phyloP scores from a whole-genome alignment of 208 protist genomes.

The Giardia muris region DNA sequence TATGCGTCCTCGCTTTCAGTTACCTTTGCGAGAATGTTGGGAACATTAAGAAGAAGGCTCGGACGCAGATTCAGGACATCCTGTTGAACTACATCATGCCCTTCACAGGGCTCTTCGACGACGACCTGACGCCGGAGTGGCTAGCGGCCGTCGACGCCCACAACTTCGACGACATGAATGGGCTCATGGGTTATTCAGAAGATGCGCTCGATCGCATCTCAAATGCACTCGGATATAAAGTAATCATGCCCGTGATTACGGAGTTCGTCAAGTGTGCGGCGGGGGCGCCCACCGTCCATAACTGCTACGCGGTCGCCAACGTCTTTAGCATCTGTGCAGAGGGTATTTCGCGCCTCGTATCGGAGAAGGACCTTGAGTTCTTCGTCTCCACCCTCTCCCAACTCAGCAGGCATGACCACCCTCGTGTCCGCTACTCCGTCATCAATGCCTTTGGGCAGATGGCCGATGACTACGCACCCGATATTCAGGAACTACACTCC shows the following conservation, averaged over 20 bases:
- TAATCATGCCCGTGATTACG: constrained; percentile 17
- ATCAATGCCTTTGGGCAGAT: constrained; percentile 33
- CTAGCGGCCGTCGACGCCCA: background rate
- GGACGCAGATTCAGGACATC: background rate
- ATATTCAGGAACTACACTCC: background rate
- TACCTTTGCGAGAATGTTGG: background rate
- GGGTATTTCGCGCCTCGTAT: background rate
- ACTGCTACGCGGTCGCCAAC: background rate
- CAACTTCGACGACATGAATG: background rate
- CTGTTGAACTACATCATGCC: background rate
- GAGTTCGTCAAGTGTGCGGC: background rate
- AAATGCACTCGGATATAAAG: background rate
- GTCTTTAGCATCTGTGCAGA: constrained; percentile 11
- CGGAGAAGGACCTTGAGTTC: background rate
- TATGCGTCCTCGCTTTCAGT: background rate
- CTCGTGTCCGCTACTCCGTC: constrained; percentile 24
- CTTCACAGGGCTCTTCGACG: background rate
- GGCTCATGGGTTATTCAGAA: constrained; percentile 5
- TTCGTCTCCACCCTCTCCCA: background rate
- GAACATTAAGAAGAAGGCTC: background rate
- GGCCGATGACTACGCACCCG: constrained; percentile 18
- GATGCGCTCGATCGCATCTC: constrained; percentile 28
- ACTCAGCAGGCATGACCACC: constrained; percentile 15
- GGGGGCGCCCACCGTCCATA: background rate
- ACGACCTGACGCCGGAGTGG: background rate